Conservation (phyloP, 2,329 filamentous ascomycete genomes). For the Ascochyta lentis region DNA sequence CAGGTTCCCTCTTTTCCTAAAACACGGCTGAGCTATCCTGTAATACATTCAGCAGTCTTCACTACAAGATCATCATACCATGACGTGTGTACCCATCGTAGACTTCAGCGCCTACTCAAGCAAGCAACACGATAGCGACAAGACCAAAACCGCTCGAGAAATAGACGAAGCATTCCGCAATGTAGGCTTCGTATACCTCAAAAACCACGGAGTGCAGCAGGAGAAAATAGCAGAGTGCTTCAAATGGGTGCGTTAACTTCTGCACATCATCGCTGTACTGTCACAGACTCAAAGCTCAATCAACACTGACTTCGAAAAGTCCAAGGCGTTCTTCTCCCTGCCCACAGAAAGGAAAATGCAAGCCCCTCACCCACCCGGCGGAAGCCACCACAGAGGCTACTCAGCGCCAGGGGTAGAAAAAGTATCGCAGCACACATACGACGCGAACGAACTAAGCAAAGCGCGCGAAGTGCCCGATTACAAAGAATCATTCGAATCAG, state of each 20-base stretch:
- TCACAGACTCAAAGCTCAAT: too few species aligned
- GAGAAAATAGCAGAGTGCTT: conserved; percentile 40
- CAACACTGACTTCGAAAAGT: conserved; percentile 14
- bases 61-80: neutral
- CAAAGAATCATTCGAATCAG: conserved; percentile 46
- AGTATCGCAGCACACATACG: conserved; percentile 41
- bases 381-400: conserved; percentile 51
- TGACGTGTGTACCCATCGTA: conserved; percentile 36
- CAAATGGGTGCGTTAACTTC: conserved; percentile 29
- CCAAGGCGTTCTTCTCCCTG: conserved; percentile 49
- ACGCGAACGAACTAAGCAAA: conserved; percentile 23
- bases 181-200: conserved; percentile 53
- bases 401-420: conserved; percentile 49
- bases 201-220: conserved; percentile 47
- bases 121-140: conserved; percentile 29
- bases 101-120: conserved; percentile 36
- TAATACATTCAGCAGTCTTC: too few species aligned
- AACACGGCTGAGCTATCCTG: neutral
- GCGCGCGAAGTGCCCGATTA: conserved; percentile 36
- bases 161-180: conserved; percentile 49
- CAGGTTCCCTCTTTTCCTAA: neutral
- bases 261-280: neutral
- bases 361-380: conserved; percentile 50
- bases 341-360: conserved; percentile 45
- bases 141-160: conserved; percentile 33